A percentile compares a stretch with the other conserved stretches of the same genome.
These are phyloP conservation scores for Combretum micranthum DNA, from an alignment of 345 rosid species.

Conservation along the genomic window DNA sequence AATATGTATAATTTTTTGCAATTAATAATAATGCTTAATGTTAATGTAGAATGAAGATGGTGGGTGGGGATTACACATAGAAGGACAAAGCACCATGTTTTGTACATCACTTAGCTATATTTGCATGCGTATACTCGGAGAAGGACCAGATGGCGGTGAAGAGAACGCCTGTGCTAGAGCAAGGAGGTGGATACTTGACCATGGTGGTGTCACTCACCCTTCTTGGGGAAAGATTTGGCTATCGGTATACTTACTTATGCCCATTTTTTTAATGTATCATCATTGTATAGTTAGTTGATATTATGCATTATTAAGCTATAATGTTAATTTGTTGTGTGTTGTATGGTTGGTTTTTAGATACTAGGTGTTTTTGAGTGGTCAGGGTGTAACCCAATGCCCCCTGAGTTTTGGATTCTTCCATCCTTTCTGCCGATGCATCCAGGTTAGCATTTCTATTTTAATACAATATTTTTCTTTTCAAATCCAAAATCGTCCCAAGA, in stretches of 20 bases:
- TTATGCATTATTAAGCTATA: conserved; percentile 2
- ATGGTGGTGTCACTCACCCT: conserved; percentile 25
- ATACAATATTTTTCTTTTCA: not conserved
- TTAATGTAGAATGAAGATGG: conserved; percentile 34
- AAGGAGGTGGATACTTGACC: conserved; percentile 27
- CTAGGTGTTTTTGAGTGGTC: conserved; percentile 23
- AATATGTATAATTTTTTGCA: too few species aligned
- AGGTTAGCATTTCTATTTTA: conserved; percentile 10
- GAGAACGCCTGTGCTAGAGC: conserved; percentile 25
- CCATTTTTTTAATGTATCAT: not conserved
- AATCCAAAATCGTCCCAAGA: not conserved
- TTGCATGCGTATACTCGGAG: conserved; percentile 32
- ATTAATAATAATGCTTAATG: too few species aligned
- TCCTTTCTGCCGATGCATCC: conserved; percentile 30
- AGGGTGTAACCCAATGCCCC: conserved; percentile 28
- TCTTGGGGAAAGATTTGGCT: conserved; percentile 42
- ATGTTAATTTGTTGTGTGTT: not conserved
- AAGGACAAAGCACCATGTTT: conserved; percentile 34
- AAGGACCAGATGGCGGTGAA: conserved; percentile 24
- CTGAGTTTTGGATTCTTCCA: conserved; percentile 26
- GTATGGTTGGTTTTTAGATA: conserved; percentile 5
- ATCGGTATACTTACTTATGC: conserved; percentile 15
- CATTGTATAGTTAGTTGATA: not conserved
- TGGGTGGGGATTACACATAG: conserved; percentile 34
- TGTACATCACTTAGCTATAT: conserved; percentile 24